These are phyloP conservation scores for Tricholoma saponaceum DNA, from an alignment of 768 basidiomycete genomes.

Conservation along the genomic window DNA sequence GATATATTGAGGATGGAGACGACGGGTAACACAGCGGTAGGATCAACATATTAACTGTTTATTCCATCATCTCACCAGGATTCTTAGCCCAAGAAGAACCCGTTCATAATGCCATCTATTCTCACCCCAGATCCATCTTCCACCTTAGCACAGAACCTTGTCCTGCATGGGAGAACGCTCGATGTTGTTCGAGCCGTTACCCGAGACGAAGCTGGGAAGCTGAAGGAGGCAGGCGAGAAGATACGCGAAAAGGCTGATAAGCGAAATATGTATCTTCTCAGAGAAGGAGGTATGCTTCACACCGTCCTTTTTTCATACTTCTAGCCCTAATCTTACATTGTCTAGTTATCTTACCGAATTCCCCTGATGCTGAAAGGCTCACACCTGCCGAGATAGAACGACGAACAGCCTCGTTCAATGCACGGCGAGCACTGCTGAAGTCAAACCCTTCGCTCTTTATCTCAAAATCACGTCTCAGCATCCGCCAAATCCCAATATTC, in stretches of 20 bases:
- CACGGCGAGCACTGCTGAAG: conserved; percentile 77
- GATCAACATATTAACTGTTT: conserved; percentile 7
- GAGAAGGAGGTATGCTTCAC: conserved; percentile 80
- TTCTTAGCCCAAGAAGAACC: conserved; percentile 66
- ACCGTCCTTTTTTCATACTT: background rate
- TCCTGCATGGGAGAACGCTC: conserved; percentile 88
- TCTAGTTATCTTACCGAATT: conserved; percentile 86
- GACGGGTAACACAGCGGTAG: conserved; percentile 36
- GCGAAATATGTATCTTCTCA: conserved; percentile 90
- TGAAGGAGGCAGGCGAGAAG: conserved; percentile 86
- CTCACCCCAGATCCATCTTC: conserved; percentile 93
- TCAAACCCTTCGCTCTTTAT: conserved; percentile 94
- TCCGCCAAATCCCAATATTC: conserved; percentile 89
- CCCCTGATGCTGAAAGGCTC: conserved; percentile 71
- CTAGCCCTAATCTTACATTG: background rate
- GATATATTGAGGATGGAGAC: conserved; percentile 66
- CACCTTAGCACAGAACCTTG: conserved; percentile 73
- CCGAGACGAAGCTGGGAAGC: conserved; percentile 79
- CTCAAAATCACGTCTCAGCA: conserved; percentile 88
- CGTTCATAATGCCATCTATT: conserved; percentile 83
- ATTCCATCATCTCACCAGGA: background rate
- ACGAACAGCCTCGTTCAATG: conserved; percentile 80
- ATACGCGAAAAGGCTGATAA: conserved; percentile 88
- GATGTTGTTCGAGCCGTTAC: conserved; percentile 91
- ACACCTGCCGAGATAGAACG: conserved; percentile 78